phyloP scores from a whole-genome alignment of 495 filamentous ascomycete species.

The Podospora pseudoanserina region DNA sequence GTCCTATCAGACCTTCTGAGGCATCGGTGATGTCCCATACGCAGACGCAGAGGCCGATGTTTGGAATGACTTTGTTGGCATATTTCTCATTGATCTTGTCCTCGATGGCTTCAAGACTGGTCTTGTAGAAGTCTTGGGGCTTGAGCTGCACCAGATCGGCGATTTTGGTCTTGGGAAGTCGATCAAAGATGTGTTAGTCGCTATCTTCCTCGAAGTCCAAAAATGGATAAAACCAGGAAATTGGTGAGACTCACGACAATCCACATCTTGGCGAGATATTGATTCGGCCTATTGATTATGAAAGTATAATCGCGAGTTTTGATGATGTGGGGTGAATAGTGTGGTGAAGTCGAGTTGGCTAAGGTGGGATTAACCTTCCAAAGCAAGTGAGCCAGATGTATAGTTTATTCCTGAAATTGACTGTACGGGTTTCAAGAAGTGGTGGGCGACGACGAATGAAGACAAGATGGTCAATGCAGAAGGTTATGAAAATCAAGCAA shows the following conservation, averaged over 20 bases:
- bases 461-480: neutral
- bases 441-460: neutral
- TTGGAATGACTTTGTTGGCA: conserved; percentile 74
- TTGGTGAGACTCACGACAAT: neutral
- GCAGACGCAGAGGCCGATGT: conserved; percentile 87
- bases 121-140: conserved; percentile 79
- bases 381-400: neutral
- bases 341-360: neutral
- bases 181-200: conserved; percentile 5
- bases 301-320: neutral
- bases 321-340: neutral
- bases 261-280: neutral
- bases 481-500: neutral
- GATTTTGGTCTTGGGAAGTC: conserved; percentile 48
- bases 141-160: conserved; percentile 88
- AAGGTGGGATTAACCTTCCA: neutral
- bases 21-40: conserved; percentile 81
- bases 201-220: neutral
- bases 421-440: neutral
- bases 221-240: neutral
- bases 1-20: conserved; percentile 88
- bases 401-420: neutral
- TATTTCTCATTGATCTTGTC: conserved; percentile 96
- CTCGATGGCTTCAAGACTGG: conserved; percentile 74
- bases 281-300: neutral